phyloP scores from a whole-genome alignment of 2,329 filamentous ascomycete genomes.

The Botrytis elliptica region DNA sequence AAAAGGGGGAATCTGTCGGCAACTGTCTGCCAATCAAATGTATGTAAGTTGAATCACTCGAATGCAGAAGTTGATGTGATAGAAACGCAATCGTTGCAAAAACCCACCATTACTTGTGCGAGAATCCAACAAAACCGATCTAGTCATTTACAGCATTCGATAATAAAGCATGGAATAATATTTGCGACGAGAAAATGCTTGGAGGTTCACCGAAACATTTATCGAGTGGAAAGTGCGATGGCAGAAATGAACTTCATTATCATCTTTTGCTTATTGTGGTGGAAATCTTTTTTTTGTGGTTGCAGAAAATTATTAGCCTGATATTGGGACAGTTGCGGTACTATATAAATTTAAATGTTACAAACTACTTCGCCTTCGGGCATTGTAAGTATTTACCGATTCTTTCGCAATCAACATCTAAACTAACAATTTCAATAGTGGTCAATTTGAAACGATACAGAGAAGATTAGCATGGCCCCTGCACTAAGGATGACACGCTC shows the following conservation, averaged over 20 bases:
- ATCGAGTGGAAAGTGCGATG: not conserved
- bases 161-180: too few species aligned
- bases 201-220: not conserved
- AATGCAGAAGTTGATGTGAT: not conserved
- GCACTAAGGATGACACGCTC: slow-evolving; percentile 76
- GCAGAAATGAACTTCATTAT: not conserved
- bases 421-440: slow-evolving; percentile 14
- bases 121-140: not conserved
- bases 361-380: slow-evolving; percentile 15
- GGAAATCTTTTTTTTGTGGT: not conserved
- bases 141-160: not conserved
- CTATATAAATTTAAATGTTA: slow-evolving; percentile 9
- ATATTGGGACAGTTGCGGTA: not conserved
- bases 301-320: not conserved
- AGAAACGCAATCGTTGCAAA: not conserved
- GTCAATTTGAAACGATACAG: slow-evolving; percentile 65
- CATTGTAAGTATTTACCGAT: slow-evolving; percentile 23
- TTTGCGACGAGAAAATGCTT: not conserved
- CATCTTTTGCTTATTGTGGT: not conserved
- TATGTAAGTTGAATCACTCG: not conserved
- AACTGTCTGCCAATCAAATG: not conserved
- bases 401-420: not conserved
- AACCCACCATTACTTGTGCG: not conserved
- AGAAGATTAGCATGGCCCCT: slow-evolving; percentile 83
- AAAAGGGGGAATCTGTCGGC: not conserved